Base-by-base conservation (phyloP, 345 rosid genomes). In the Lenwebbia sp. region DNA sequence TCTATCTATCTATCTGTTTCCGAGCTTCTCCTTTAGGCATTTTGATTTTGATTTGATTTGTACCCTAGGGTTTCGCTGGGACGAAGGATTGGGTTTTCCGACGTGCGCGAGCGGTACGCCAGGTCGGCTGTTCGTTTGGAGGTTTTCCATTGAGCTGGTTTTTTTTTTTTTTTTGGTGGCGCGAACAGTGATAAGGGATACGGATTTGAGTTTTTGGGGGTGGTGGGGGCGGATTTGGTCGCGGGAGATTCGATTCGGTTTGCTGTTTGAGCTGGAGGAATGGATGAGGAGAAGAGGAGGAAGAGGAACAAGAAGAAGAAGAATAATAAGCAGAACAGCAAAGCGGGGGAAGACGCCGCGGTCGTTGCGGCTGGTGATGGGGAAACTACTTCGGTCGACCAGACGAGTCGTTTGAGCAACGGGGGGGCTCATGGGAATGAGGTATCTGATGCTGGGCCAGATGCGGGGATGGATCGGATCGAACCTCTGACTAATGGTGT, bases 281-380 rank as follows among this genome's bases (percentile, higher is more conserved):
- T 70, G 88, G 88, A 58, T 0, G 85, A 86, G 58, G 82, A 82
- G 13, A 86, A 51, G 87, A 50, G 70, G 54, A 86, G 83, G 82
- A 86, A 83, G 85, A 82, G 57, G 60, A 87, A 76, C 75, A 87
- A 87, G 86, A 87, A 87, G 88, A 55, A 87, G 82, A 84, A 87
- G 51, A 84, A 76, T 41, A 78, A 87, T 53, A 78, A 87, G 86
- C 88, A 86, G 88, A 52, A 8, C 62, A 51, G 62, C 44, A 87
- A 58, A 52, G 81, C 60, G 17, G 86, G 53, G 37, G 84, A 82
- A 4, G 47, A 25, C 21, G 52, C 53, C 6, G 54, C 54, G 5
- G 82, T 7, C 13, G 41, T 8, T 1, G 44, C 23, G 15, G 41
- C 22, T 5, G 86, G 65, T 8, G 84, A 84, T 21, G 78, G 51